Conservation (phyloP, 2,329 filamentous ascomycete genomes). For the Monilinia polystroma region DNA sequence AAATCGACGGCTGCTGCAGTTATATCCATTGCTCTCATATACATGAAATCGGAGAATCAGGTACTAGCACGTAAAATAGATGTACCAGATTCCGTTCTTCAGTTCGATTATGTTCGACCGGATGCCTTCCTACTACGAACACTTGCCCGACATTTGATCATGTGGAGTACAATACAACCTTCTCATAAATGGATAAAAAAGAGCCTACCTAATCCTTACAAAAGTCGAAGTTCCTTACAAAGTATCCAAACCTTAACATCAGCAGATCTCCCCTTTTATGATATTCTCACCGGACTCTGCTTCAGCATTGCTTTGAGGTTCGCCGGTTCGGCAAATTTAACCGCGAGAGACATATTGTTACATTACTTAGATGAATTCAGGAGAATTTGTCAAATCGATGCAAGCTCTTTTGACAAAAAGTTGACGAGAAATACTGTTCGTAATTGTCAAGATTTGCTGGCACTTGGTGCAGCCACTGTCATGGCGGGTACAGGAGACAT, state of each 20-base stretch:
- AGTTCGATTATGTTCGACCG: constrained; percentile 94
- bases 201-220: constrained; percentile 72
- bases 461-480: constrained; percentile 77
- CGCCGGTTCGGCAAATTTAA: constrained; percentile 67
- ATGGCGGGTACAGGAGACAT: constrained; percentile 97
- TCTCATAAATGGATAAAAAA: constrained; percentile 71
- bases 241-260: constrained; percentile 65
- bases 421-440: constrained; percentile 78
- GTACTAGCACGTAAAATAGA: constrained; percentile 89
- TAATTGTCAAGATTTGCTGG: constrained; percentile 87
- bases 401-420: constrained; percentile 70
- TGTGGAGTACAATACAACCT: constrained; percentile 83
- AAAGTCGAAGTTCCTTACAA: constrained; percentile 58
- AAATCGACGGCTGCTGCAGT: constrained; percentile 92
- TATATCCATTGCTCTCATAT: constrained; percentile 85
- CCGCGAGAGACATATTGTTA: constrained; percentile 78
- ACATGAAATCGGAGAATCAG: constrained; percentile 92
- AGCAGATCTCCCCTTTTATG: constrained; percentile 86
- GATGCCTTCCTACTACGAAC: constrained; percentile 90
- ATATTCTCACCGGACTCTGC: constrained; percentile 85
- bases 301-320: constrained; percentile 74
- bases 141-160: constrained; percentile 83
- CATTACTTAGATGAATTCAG: constrained; percentile 86
- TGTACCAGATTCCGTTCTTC: constrained; percentile 82
- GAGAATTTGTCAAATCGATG: constrained; percentile 64